phyloP scores from a whole-genome alignment of 139 green algal genomes.

The Tetradesmus lagerheimii region DNA sequence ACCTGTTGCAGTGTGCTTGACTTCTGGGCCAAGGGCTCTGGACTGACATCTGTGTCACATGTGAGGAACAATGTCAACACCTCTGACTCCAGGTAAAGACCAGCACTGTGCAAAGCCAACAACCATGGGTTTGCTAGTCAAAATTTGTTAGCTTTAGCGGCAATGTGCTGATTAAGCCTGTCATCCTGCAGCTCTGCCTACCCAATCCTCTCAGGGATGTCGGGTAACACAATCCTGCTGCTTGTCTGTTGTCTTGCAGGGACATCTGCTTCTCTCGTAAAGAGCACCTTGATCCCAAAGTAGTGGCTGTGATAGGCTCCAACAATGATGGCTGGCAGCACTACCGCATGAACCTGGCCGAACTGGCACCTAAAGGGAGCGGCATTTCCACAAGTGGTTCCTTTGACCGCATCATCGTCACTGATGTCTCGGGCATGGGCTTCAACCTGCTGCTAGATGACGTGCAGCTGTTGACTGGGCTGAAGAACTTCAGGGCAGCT shows the following conservation, averaged over 20 bases:
- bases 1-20: constrained; percentile 58
- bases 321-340: constrained; percentile 61
- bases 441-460: constrained; percentile 53
- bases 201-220: too few species aligned
- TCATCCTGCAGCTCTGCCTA: too few species aligned
- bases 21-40: constrained; percentile 59
- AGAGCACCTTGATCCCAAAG: background rate
- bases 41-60: constrained; percentile 43
- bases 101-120: background rate
- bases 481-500: background rate
- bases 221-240: too few species aligned
- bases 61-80: constrained; percentile 36
- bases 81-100: background rate
- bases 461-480: constrained; percentile 8
- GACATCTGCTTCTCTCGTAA: constrained; percentile 11
- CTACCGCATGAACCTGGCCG: constrained; percentile 20
- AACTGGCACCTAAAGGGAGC: background rate
- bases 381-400: background rate
- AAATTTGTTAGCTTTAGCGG: too few species aligned
- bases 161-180: too few species aligned
- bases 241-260: background rate
- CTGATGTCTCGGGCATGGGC: constrained; percentile 56
- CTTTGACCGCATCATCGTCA: constrained; percentile 60
- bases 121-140: too few species aligned
- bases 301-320: constrained; percentile 47